Base-by-base conservation (phyloP, 768 basidiomycete species). In the Auricularia heimuer region DNA sequence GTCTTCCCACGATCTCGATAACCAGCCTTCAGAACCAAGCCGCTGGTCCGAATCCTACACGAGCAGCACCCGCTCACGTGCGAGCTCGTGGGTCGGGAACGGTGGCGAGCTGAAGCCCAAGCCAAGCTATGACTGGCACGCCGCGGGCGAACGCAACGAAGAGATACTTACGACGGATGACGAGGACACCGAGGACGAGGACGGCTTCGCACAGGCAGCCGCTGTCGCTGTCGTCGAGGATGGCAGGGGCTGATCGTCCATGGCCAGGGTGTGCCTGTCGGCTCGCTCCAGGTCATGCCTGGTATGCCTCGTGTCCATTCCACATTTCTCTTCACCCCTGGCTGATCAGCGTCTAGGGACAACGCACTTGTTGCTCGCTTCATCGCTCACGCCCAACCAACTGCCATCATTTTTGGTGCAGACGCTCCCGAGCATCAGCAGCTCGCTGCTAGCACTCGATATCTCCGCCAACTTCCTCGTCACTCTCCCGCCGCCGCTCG, bases 331-430 rank as follows among this genome's bases (percentile, higher is more conserved):
- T 54, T 24, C 39, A 3, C 45, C 61, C 34, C 4, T 63, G 44
- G n/a, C 65, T 70, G 44, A 34, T 14, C 45, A 24, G 36, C 21
- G 12, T 34, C 58, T 71, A 98, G 96, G 89, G 18, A 94, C 94
- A 21, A 99, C 96, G 0, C 96, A 99, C 80, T 82, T 99, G 61
- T 81, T 98, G 36, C 83, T 99, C 47, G 87, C 90, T n/a, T 87
- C 87, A 21, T 90, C 88, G 1, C 80, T 76, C 65, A 90, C 87
- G 3, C 91, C 90, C 44, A 90, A 87, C 70, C 84, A 83, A 62
- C 83, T 98, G 65, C 88, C 91, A 21, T 70, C 83, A 2, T 92
- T 95, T 73, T 81, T 98, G 64, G 81, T 85, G 11, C 78, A 73
- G 63, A 80, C 81, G 6, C 77, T 98, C 3, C 91, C 92, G 33